phyloP scores from a whole-genome alignment of 208 protist species.

The Leptomonas pyrrhocoris region DNA sequence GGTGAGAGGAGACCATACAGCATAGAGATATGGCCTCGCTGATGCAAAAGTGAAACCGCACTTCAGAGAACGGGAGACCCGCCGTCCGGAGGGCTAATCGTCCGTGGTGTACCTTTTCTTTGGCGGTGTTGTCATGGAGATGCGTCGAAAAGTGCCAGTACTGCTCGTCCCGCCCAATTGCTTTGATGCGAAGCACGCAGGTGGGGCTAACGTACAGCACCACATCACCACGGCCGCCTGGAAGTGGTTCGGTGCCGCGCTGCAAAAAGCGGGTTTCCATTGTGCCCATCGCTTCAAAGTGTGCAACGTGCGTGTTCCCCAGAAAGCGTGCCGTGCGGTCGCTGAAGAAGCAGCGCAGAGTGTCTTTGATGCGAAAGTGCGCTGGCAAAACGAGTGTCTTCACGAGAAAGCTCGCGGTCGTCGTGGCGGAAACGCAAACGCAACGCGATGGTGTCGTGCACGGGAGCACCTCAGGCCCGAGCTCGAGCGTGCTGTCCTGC shows the following conservation, averaged over 20 bases:
- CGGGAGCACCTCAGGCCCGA: constrained; percentile 9
- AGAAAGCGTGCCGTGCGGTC: constrained; percentile 15
- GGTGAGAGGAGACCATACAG: constrained; percentile 36
- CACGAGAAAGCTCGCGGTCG: constrained; percentile 29
- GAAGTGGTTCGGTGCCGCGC: constrained; percentile 15
- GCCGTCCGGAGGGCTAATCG: constrained; percentile 12
- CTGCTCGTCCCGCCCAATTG: constrained; percentile 28
- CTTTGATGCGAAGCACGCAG: constrained; percentile 6
- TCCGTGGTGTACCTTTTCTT: background rate
- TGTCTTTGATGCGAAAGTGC: constrained; percentile 17
- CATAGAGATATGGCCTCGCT: constrained; percentile 13
- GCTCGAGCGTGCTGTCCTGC: background rate
- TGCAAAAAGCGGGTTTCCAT: constrained; percentile 32
- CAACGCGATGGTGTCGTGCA: background rate
- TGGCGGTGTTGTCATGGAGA: background rate
- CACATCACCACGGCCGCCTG: constrained; percentile 22
- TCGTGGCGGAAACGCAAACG: constrained; percentile 16
- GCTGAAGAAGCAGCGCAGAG: constrained; percentile 12
- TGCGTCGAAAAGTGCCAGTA: constrained; percentile 21
- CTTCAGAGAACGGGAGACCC: constrained; percentile 27
- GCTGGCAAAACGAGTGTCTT: constrained; percentile 19
- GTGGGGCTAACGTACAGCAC: constrained; percentile 5
- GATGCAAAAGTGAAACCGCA: constrained; percentile 32
- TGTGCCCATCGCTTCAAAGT: constrained; percentile 30
- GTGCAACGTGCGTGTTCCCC: constrained; percentile 17